phyloP scores from a whole-genome alignment of 371 early-diverging fungal species.

The Mucor irregularis region DNA sequence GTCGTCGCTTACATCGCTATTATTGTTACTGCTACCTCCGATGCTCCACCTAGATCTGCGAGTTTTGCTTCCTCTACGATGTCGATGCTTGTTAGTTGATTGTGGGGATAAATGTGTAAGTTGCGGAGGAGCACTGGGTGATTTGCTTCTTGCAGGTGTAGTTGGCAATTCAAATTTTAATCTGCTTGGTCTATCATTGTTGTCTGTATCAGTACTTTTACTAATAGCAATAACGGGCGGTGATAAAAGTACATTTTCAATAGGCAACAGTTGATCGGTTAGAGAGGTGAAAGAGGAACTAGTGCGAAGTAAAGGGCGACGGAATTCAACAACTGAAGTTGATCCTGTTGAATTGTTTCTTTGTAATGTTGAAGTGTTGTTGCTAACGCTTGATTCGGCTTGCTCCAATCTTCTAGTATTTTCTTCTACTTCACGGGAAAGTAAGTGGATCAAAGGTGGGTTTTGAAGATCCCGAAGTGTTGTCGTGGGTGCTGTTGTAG shows the following conservation, averaged over 20 bases:
- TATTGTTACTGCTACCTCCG: conserved; percentile 17
- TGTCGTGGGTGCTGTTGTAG: no score
- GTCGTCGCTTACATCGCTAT: conserved; percentile 20
- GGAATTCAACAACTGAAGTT: background rate
- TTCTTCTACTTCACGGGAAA: conserved; percentile 14
- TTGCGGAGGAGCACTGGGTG: conserved; percentile 6
- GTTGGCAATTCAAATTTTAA: conserved; percentile 20
- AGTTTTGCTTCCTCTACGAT: conserved; percentile 9
- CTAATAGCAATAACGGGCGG: background rate
- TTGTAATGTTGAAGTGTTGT: background rate
- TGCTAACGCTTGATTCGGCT: no score
- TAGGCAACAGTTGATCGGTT: conserved; percentile 19
- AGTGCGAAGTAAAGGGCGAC: conserved; percentile 14
- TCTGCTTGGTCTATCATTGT: conserved; percentile 1
- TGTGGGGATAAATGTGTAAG: conserved; percentile 5
- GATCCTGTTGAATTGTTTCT: background rate
- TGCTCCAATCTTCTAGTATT: conserved; percentile 4
- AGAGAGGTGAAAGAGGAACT: conserved; percentile 24
- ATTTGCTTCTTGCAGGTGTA: conserved; percentile 17
- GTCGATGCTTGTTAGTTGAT: background rate
- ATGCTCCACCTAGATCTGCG: conserved; percentile 28
- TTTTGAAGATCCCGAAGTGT: conserved; percentile 3
- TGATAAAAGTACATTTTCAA: conserved; percentile 3
- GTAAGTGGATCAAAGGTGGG: conserved; percentile 7
- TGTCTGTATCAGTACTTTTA: background rate